A percentile compares a stretch with the other conserved stretches of the same genome.
phyloP scores from a whole-genome alignment of 768 basidiomycete genomes.

The Mycena maculata region DNA sequence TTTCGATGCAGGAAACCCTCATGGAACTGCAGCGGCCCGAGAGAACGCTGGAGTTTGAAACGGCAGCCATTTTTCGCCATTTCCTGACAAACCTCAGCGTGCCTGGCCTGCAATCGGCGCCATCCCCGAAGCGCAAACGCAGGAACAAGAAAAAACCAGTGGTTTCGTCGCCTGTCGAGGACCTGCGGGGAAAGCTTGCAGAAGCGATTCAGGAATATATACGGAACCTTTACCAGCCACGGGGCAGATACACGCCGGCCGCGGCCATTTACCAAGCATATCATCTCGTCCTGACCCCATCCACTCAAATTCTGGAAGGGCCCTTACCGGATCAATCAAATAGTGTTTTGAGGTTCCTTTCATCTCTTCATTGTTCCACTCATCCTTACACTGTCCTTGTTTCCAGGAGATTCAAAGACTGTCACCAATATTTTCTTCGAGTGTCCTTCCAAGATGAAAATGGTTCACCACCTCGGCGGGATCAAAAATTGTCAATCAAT shows the following conservation, averaged over 20 bases:
- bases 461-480: conserved; percentile 49
- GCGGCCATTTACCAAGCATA: conserved; percentile 43
- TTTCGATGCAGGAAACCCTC: conserved; percentile 37
- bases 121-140: conserved; percentile 18
- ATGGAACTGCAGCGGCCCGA: conserved; percentile 36
- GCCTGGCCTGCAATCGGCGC: conserved; percentile 20
- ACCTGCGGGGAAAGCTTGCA: conserved; percentile 26
- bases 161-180: conserved; percentile 1
- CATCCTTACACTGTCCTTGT: conserved; percentile 28
- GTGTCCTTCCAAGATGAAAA: conserved; percentile 63
- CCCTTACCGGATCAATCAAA: conserved; percentile 43
- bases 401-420: conserved; percentile 45
- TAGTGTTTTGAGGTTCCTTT: conserved; percentile 25
- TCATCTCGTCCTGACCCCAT: conserved; percentile 54
- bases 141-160: conserved; percentile 15
- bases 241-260: conserved; percentile 19
- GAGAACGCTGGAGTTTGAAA: conserved; percentile 6
- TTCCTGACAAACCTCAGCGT: conserved; percentile 27
- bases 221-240: conserved; percentile 16
- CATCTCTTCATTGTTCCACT: too few relatives aligned
- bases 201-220: conserved; percentile 28
- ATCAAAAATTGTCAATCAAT: conserved; percentile 44
- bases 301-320: conserved; percentile 51
- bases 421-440: conserved; percentile 58
- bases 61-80: conserved; percentile 31